Evolutionary conservation across 2,329 filamentous ascomycete genomes (phyloP).

Genomic region (Apiospora pterosperma): DNA sequence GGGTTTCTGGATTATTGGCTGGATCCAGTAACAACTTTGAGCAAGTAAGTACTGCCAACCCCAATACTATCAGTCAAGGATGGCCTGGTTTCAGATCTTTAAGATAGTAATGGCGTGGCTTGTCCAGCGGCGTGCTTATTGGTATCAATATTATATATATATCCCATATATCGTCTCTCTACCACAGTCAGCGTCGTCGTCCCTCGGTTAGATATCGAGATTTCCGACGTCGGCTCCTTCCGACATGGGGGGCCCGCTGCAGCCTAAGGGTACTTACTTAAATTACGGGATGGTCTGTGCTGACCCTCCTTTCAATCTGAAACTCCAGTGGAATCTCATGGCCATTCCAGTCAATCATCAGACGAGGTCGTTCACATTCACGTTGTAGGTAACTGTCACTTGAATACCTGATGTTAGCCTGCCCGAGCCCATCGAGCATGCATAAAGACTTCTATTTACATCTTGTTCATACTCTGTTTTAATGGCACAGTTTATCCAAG

Average conservation of each 20-base stretch:
- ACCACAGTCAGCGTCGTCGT: neutral
- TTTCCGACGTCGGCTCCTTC: neutral
- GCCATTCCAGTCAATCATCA: neutral
- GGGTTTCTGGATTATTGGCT: neutral
- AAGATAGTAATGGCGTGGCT: neutral
- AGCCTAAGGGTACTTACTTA: neutral
- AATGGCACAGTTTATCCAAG: neutral
- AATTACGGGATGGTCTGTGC: neutral
- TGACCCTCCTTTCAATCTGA: neutral
- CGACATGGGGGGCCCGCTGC: neutral
- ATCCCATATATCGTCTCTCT: neutral
- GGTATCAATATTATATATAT: neutral
- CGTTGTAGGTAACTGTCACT: neutral
- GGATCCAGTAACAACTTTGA: neutral
- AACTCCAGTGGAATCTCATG: neutral
- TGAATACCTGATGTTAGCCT: neutral
- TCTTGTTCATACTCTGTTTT: neutral
- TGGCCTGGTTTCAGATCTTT: too few relatives aligned
- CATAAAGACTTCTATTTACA: too few relatives aligned
- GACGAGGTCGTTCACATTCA: neutral
- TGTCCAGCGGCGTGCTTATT: neutral
- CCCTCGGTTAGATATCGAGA: neutral
- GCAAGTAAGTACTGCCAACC: too few relatives aligned
- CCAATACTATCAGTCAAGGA: too few relatives aligned
- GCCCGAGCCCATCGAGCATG: neutral